Evolutionary conservation across 2,329 filamentous ascomycete species (phyloP).

Genomic region (Colletotrichum endophyticum): DNA sequence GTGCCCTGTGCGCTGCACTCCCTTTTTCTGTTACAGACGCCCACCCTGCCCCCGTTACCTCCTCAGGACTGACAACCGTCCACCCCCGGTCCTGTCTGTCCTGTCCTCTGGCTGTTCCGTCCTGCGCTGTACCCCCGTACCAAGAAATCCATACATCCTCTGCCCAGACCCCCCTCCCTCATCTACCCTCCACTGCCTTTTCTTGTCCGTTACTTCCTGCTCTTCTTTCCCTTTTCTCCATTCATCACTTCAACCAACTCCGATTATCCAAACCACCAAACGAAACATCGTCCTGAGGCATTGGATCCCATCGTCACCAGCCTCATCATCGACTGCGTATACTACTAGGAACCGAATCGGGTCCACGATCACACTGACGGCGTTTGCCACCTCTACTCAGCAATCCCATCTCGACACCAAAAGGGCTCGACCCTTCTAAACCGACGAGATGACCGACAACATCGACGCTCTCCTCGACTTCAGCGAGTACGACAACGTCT

Average conservation of each 20-base stretch:
- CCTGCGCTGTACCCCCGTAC: neutral
- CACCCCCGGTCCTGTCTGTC: neutral
- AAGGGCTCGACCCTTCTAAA: constrained; percentile 4
- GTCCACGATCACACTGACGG: neutral
- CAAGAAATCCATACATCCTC: neutral
- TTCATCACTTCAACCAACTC: neutral
- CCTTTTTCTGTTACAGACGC: constrained; percentile 1
- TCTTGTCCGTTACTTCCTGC: neutral
- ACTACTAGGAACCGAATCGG: neutral
- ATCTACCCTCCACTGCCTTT: neutral
- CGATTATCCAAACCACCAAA: constrained; percentile 19
- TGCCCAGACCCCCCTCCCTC: constrained; percentile 5
- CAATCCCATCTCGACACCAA: neutral
- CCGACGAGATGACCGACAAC: constrained; percentile 42
- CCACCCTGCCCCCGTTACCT: neutral
- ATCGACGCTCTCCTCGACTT: constrained; percentile 66
- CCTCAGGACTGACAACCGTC: neutral
- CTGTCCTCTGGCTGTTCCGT: neutral
- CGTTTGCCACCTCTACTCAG: neutral
- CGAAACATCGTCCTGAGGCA: constrained; percentile 1
- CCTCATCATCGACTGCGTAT: neutral
- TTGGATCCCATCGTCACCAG: neutral
- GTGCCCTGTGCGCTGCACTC: neutral
- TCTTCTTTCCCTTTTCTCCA: neutral
- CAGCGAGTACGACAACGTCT: constrained; percentile 65